These are phyloP conservation scores for Globisporangium carolinianum DNA, from an alignment of 352 stramenopile species.

Conservation along the genomic window DNA sequence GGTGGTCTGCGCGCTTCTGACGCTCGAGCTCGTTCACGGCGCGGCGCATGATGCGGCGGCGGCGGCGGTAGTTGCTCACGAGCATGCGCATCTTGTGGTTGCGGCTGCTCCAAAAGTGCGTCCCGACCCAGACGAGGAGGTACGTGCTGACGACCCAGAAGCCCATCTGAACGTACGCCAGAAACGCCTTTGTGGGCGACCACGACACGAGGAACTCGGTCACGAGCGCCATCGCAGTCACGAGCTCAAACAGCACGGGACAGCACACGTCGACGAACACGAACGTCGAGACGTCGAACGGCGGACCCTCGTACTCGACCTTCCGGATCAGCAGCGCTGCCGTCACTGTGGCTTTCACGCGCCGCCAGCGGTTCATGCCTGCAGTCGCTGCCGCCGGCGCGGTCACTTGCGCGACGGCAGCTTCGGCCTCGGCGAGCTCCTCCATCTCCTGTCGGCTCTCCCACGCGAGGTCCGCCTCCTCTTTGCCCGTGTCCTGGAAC, in stretches of 20 bases:
- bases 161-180: conserved; percentile 61
- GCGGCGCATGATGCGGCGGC: conserved; percentile 42
- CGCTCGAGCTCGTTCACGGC: conserved; percentile 40
- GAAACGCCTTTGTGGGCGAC: conserved; percentile 57
- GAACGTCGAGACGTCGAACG: conserved; percentile 71
- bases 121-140: conserved; percentile 58
- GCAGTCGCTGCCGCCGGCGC: conserved; percentile 6
- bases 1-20: conserved; percentile 55
- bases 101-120: conserved; percentile 75
- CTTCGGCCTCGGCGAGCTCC: conserved; percentile 19
- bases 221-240: conserved; percentile 41
- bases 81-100: conserved; percentile 72
- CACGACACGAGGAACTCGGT: conserved; percentile 43
- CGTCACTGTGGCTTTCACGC: conserved; percentile 38
- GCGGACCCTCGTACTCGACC: conserved; percentile 41
- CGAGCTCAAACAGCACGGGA: conserved; percentile 60
- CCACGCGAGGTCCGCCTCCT: conserved; percentile 46
- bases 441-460: conserved; percentile 23
- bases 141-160: conserved; percentile 59
- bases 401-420: conserved; percentile 10
- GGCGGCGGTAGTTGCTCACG: conserved; percentile 70
- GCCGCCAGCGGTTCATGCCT: conserved; percentile 44
- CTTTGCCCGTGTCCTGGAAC: conserved; percentile 46
- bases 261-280: conserved; percentile 70
- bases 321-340: conserved; percentile 56